Percentiles rank a stretch among this genome's conserved stretches.
phyloP scores from a whole-genome alignment of 2,329 filamentous ascomycete genomes.

The Ophiostoma australiae region DNA sequence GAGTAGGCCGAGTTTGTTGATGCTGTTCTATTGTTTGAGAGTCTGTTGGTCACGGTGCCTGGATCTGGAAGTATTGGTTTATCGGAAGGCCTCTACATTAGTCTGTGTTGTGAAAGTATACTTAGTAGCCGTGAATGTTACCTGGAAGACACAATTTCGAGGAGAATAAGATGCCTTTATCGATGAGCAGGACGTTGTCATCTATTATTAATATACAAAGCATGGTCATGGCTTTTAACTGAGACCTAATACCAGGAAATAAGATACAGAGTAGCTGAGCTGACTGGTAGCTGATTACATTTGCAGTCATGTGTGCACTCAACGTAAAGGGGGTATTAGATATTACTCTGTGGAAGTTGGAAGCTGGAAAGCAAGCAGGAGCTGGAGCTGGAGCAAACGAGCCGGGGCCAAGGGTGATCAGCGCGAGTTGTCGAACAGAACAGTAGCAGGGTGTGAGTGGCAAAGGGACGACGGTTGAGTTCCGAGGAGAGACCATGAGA shows the following conservation, averaged over 20 bases:
- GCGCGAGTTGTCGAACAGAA: neutral
- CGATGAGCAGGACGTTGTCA: neutral
- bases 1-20: neutral
- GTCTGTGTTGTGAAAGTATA: neutral
- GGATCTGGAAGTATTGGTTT: slow-evolving; percentile 9
- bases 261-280: neutral
- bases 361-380: neutral
- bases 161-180: neutral
- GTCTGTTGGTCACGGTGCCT: neutral
- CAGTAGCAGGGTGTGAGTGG: neutral
- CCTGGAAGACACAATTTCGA: neutral
- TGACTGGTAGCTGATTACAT: neutral
- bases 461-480: neutral
- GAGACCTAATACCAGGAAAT: neutral
- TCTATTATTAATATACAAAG: neutral
- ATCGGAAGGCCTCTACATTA: neutral
- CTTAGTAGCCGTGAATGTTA: neutral
- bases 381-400: neutral
- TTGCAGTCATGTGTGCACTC: neutral
- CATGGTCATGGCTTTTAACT: neutral
- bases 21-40: neutral
- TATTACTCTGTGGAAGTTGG: neutral
- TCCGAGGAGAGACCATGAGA: neutral
- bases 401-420: slow-evolving; percentile 6
- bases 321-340: neutral